phyloP scores from a whole-genome alignment of 2,329 filamentous ascomycete species.

The Diplocarpon rosae region DNA sequence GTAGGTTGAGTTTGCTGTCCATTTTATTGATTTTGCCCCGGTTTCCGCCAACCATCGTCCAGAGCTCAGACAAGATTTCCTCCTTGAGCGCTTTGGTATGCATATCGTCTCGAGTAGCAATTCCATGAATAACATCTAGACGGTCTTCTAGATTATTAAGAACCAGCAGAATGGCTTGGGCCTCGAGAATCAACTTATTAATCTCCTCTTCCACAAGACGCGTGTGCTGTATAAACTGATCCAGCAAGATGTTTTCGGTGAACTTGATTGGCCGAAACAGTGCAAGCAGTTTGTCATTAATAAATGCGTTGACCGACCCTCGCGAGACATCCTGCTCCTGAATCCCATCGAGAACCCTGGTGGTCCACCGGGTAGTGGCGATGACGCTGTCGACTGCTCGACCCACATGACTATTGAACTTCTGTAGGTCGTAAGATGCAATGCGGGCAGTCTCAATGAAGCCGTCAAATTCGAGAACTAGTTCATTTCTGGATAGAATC shows the following conservation, averaged over 20 bases:
- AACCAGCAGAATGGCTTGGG: slow-evolving; percentile 53
- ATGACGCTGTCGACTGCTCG: slow-evolving; percentile 65
- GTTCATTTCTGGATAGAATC: slow-evolving; percentile 42
- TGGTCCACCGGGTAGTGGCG: slow-evolving; percentile 65
- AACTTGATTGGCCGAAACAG: slow-evolving; percentile 53
- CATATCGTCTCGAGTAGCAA: slow-evolving; percentile 53
- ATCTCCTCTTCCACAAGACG: slow-evolving; percentile 60
- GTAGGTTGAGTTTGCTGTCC: slow-evolving; percentile 50
- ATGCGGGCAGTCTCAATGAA: slow-evolving; percentile 61
- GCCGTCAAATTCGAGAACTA: slow-evolving; percentile 63
- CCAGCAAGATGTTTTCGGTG: slow-evolving; percentile 51
- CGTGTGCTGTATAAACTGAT: slow-evolving; percentile 68
- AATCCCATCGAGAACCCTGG: slow-evolving; percentile 33
- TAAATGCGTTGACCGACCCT: slow-evolving; percentile 30
- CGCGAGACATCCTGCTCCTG: slow-evolving; percentile 20
- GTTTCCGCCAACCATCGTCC: slow-evolving; percentile 67
- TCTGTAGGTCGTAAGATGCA: slow-evolving; percentile 55
- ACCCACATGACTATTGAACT: slow-evolving; percentile 68
- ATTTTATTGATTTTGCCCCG: slow-evolving; percentile 47
- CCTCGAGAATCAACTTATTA: slow-evolving; percentile 54
- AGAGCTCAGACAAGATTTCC: slow-evolving; percentile 57
- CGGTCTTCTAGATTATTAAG: slow-evolving; percentile 59
- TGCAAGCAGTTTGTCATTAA: slow-evolving; percentile 37
- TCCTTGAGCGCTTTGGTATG: slow-evolving; percentile 47
- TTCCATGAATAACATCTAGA: slow-evolving; percentile 57